phyloP scores from a whole-genome alignment of 441 rosid genomes.

The Biscutella auriculata region DNA sequence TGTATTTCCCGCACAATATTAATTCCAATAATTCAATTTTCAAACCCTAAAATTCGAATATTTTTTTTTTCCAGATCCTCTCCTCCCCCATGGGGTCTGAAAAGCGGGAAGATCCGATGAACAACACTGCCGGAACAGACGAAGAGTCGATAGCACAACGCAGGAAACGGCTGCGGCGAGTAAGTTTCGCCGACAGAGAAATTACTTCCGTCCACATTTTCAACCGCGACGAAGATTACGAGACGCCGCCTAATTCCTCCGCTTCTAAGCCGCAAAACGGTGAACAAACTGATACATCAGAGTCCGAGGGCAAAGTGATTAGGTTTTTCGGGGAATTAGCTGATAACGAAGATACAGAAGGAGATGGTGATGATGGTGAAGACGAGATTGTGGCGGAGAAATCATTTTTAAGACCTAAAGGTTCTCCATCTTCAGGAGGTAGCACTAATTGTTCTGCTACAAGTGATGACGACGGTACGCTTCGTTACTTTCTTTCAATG shows the following conservation, averaged over 20 bases:
- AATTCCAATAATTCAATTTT: constrained; percentile 1
- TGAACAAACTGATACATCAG: constrained; percentile 16
- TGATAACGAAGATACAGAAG: constrained; percentile 37
- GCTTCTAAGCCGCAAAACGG: constrained; percentile 15
- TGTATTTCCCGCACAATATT: constrained; percentile 26
- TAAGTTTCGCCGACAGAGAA: constrained; percentile 90
- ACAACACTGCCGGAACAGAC: constrained; percentile 44
- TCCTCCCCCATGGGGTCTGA: constrained; percentile 33
- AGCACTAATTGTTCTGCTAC: constrained; percentile 55
- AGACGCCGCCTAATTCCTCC: constrained; percentile 43
- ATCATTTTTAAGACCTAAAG: constrained; percentile 44
- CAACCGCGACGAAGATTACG: constrained; percentile 73
- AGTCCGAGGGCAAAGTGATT: constrained; percentile 25
- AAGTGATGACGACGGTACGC: constrained; percentile 54
- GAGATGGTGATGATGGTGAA: constrained; percentile 30
- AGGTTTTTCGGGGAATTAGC: constrained; percentile 50
- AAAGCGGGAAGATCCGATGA: constrained; percentile 32
- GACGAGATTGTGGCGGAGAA: constrained; percentile 23
- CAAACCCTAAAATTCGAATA: constrained; percentile 28
- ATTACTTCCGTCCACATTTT: constrained; percentile 84
- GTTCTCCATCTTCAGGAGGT: constrained; percentile 69
- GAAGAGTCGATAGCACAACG: constrained; percentile 55
- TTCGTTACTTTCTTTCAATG: not conserved
- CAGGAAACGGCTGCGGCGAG: constrained; percentile 67
- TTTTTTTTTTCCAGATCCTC: constrained; percentile 2